These are phyloP conservation scores for Suillus luteus DNA, from an alignment of 768 basidiomycete species.

Conservation along the genomic window DNA sequence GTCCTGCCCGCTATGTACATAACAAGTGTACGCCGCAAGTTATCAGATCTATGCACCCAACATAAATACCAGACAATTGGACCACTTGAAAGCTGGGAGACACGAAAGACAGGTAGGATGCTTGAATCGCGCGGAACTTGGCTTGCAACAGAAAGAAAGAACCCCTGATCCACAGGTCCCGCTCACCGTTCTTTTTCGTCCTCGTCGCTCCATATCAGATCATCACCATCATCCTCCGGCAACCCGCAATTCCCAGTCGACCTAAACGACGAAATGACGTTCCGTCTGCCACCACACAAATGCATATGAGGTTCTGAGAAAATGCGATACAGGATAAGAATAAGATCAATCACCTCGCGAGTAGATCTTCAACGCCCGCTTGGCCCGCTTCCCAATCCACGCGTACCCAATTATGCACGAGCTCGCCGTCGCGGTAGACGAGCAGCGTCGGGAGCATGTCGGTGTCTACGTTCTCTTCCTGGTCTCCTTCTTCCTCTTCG, in stretches of 20 bases:
- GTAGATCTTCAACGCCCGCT: conserved; percentile 67
- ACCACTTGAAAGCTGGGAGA: not conserved
- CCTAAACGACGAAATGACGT: conserved; percentile 21
- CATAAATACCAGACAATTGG: not conserved
- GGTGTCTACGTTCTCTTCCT: conserved; percentile 69
- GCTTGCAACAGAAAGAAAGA: not conserved
- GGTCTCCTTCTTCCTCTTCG: conserved; percentile 44
- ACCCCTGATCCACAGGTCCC: not conserved
- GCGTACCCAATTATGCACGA: conserved; percentile 88
- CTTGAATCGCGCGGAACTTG: not conserved
- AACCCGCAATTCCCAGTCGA: conserved; percentile 45
- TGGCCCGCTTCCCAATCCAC: conserved; percentile 83
- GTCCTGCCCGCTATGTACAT: too few species aligned
- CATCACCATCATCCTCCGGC: conserved; percentile 52
- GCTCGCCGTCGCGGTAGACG: conserved; percentile 76
- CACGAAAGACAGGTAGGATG: not conserved
- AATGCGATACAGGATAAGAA: not conserved
- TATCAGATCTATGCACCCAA: not conserved
- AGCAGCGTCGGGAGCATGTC: conserved; percentile 81
- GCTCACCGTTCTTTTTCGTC: conserved; percentile 34
- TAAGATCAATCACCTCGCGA: conserved; percentile 49
- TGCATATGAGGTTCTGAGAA: conserved; percentile 4
- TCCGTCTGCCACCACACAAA: too few species aligned
- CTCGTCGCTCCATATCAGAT: conserved; percentile 54
- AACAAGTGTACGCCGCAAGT: not conserved